Conservation (phyloP, 2,329 filamentous ascomycete genomes). For the Penicillium polonicum region DNA sequence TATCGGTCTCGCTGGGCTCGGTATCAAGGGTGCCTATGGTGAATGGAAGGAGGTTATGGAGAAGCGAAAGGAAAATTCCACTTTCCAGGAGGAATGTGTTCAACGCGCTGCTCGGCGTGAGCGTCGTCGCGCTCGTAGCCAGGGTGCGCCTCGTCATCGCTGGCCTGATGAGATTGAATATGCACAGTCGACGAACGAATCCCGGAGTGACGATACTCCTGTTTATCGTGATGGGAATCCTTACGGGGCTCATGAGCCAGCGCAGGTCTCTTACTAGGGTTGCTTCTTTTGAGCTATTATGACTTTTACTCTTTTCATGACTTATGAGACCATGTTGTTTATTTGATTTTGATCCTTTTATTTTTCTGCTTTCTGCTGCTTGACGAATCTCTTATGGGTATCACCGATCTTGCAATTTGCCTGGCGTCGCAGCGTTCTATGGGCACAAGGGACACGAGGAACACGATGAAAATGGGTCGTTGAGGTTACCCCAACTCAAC, state of each 20-base stretch:
- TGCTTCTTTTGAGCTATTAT: background rate
- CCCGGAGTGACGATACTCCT: background rate
- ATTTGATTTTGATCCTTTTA: background rate
- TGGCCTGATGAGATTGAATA: constrained; percentile 36
- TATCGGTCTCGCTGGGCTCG: constrained; percentile 64
- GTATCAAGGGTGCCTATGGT: constrained; percentile 64
- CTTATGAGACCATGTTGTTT: constrained; percentile 8
- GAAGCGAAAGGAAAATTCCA: constrained; percentile 56
- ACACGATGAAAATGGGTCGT: background rate
- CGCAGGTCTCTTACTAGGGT: constrained; percentile 22
- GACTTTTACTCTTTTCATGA: constrained; percentile 6
- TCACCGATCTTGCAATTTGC: background rate
- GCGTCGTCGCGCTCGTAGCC: constrained; percentile 36
- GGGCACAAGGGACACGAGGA: background rate
- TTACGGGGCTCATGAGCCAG: constrained; percentile 13
- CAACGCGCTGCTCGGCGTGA: constrained; percentile 49
- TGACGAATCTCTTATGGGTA: background rate
- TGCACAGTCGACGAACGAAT: constrained; percentile 6
- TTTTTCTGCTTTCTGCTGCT: background rate
- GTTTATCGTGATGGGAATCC: constrained; percentile 19
- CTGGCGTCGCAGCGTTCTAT: background rate
- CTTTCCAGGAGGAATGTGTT: constrained; percentile 52
- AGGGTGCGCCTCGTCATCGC: constrained; percentile 16
- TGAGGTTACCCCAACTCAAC: background rate
- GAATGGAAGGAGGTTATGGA: constrained; percentile 69